A percentile compares a stretch with the other conserved stretches of the same genome.
These are phyloP conservation scores for Clavariopsis aquatica DNA, from an alignment of 495 filamentous ascomycete genomes.

Conservation along the genomic window DNA sequence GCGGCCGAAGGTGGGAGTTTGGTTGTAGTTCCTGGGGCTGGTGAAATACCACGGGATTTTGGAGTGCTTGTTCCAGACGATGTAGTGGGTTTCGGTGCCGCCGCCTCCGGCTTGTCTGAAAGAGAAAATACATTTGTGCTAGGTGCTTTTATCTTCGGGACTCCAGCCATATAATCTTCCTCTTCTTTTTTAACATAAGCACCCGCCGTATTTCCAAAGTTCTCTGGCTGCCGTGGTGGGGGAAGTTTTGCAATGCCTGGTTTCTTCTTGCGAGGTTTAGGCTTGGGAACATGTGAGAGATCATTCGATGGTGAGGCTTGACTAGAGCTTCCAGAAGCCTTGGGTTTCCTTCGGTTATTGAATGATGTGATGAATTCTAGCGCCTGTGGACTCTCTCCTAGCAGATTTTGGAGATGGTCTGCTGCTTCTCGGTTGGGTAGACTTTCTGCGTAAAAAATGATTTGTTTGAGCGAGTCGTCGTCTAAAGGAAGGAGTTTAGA, in stretches of 20 bases:
- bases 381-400: conserved; percentile 81
- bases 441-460: conserved; percentile 74
- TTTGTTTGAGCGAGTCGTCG: conserved; percentile 75
- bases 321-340: conserved; percentile 34
- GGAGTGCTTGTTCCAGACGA: conserved; percentile 21
- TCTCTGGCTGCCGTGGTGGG: conserved; percentile 59
- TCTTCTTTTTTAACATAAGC: conserved; percentile 65
- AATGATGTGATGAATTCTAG: conserved; percentile 92
- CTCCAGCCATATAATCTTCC: conserved; percentile 62
- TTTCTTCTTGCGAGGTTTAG: conserved; percentile 59
- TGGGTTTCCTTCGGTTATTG: conserved; percentile 67
- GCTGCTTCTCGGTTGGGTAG: conserved; percentile 72
- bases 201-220: conserved; percentile 57
- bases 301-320: conserved; percentile 33
- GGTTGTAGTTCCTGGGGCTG: conserved; percentile 31
- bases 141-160: conserved; percentile 40
- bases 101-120: conserved; percentile 45
- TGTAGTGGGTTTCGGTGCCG: conserved; percentile 44
- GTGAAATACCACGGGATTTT: conserved; percentile 23
- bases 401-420: conserved; percentile 81
- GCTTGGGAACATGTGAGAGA: conserved; percentile 40
- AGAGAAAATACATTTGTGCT: conserved; percentile 46
- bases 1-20: conserved; percentile 68
- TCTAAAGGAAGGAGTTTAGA: conserved; percentile 79
- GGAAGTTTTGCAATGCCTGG: conserved; percentile 59